A percentile compares a stretch with the other conserved stretches of the same genome.
Evolutionary conservation across 2,329 filamentous ascomycete genomes (phyloP).

Genomic region (Rutstroemia sp.): DNA sequence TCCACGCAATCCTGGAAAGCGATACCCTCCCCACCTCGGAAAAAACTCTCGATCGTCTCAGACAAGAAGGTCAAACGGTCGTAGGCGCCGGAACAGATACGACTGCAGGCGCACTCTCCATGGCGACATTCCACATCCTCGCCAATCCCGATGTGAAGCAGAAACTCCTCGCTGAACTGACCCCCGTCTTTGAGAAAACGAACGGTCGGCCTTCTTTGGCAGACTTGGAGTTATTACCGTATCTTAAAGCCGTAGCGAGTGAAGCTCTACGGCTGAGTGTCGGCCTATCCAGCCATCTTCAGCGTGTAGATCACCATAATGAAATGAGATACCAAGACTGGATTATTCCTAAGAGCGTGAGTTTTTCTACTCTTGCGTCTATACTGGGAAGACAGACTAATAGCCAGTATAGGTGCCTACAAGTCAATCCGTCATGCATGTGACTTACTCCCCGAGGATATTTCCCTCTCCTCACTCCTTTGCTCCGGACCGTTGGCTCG

Average conservation of each 20-base stretch:
- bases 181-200: neutral
- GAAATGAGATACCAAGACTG: no score
- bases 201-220: neutral
- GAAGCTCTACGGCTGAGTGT: neutral
- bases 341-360: no score
- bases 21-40: neutral
- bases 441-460: neutral
- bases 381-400: neutral
- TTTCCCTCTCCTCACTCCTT: slow-evolving; percentile 23
- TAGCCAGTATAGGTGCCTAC: neutral
- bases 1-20: neutral
- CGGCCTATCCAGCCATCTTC: neutral
- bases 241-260: neutral
- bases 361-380: no score
- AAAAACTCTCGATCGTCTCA: neutral
- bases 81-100: neutral
- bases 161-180: neutral
- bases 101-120: neutral
- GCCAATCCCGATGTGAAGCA: neutral
- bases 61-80: neutral
- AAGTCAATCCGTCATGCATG: neutral
- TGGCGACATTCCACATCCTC: neutral
- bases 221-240: neutral
- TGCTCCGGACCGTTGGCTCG: slow-evolving; percentile 36
- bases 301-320: no score